Conservation (phyloP, 2,329 filamentous ascomycete genomes). For the Emmonsia crescens region DNA sequence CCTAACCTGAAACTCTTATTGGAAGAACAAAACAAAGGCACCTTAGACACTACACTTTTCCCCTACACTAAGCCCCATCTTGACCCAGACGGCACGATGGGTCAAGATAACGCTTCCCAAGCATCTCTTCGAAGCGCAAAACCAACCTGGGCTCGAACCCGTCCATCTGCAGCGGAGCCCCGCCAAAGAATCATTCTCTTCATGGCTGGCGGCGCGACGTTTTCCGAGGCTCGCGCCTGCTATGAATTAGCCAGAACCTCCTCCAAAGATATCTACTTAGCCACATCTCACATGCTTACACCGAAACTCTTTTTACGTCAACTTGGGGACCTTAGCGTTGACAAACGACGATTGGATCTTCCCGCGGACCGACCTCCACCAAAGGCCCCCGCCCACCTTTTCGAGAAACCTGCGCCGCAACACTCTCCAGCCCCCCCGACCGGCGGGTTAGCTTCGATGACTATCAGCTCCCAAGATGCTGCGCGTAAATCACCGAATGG, state of each 20-base stretch:
- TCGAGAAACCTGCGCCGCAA: conserved; percentile 49
- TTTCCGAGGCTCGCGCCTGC: conserved; percentile 77
- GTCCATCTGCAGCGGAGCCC: conserved; percentile 64
- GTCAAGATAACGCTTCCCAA: conserved; percentile 45
- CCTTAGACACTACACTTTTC: conserved; percentile 55
- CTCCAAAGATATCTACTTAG: conserved; percentile 73
- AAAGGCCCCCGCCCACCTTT: conserved; percentile 76
- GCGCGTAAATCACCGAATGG: conserved; percentile 7
- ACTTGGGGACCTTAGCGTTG: conserved; percentile 64
- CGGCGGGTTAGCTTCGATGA: conserved; percentile 27
- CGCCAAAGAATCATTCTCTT: conserved; percentile 87
- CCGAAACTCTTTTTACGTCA: conserved; percentile 75
- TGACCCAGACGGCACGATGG: conserved; percentile 30
- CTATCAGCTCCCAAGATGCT: conserved; percentile 25
- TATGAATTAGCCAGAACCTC: conserved; percentile 70
- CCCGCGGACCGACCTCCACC: conserved; percentile 69
- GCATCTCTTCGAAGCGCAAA: conserved; percentile 82
- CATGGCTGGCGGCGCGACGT: conserved; percentile 90
- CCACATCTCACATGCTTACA: conserved; percentile 85
- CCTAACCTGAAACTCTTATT: conserved; percentile 73
- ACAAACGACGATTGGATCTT: conserved; percentile 65
- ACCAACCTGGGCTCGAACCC: conserved; percentile 86
- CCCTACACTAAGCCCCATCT: conserved; percentile 63
- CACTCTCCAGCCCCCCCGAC: conserved; percentile 14
- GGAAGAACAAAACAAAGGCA: conserved; percentile 58